Conservation (phyloP, 2,329 filamentous ascomycete species). For the Cephalotrichum gorgonifer region DNA sequence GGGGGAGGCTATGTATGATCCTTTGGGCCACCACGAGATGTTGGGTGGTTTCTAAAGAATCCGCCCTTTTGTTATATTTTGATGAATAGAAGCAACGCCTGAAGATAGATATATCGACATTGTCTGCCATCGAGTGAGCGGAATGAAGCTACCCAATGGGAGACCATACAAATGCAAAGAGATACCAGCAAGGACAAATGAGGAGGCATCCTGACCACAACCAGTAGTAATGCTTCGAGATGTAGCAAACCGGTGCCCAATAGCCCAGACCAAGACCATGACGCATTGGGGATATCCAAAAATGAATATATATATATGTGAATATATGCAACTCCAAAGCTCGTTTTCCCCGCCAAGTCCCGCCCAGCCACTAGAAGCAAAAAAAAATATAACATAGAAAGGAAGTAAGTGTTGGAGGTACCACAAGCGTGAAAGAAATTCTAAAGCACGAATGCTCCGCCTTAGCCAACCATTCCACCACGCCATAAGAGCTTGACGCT, state of each 20-base stretch:
- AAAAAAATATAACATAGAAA: not conserved
- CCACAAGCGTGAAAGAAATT: not conserved
- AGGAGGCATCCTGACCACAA: not conserved
- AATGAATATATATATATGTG: not conserved
- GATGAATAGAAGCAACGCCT: too few relatives aligned
- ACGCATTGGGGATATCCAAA: not conserved
- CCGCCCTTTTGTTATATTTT: too few relatives aligned
- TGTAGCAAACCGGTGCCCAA: not conserved
- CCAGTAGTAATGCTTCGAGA: not conserved
- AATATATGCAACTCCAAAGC: not conserved
- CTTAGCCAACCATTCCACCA: not conserved
- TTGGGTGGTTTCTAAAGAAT: too few relatives aligned
- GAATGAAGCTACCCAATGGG: not conserved
- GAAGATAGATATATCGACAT: too few relatives aligned
- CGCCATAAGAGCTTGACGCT: too few relatives aligned
- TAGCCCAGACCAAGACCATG: not conserved
- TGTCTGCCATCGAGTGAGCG: not conserved
- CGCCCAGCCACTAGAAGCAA: not conserved
- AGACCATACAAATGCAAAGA: not conserved
- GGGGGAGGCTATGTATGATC: not conserved
- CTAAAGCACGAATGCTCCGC: not conserved
- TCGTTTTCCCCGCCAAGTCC: not conserved
- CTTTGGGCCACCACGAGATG: too few relatives aligned
- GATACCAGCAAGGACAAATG: not conserved
- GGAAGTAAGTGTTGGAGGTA: not conserved